Base-by-base conservation (phyloP, 352 stramenopile genomes). In the Phytophthora aleatoria region DNA sequence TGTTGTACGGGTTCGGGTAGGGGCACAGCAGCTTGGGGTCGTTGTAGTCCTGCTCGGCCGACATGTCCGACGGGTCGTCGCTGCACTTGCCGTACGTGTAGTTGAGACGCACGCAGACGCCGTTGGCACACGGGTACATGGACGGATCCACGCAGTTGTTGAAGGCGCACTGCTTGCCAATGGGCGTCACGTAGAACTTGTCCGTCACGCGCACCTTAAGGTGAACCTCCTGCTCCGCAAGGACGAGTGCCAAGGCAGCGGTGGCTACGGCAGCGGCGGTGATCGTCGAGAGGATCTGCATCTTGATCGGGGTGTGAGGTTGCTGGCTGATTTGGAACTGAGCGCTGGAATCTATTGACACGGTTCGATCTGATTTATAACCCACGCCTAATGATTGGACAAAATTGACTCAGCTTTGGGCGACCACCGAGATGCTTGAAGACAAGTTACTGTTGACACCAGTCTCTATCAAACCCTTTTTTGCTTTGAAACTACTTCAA, bases 131-230 rank as follows among this genome's bases (percentile, higher is more conserved):
- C 42, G 79, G 81, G 49, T 90, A 88, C 64, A 86, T 53, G 24
- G 69, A 71, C 11, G 81, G 74, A 44, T 88, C 78, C 39, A 83
- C 71, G 44, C 67, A 77, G 56, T 51, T 76, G 66, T 89, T 78
- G 69, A 83, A 90, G 28, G 77, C 75, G 67, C 81, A 89, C 55
- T 85, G 81, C 15, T 79, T 30, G 59, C 81, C 81, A 41, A 86
- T 63, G 13, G 74, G 67, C 47, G 73, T 84, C 53, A 90, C 69
- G 69, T 83, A 83, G 52, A 90, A 73, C 64, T 86, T 86, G 58
- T 73, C 41, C 28, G 69, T 60, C 56, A 82, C 53, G 50, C 64
- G 67, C 50, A 85, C 26, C 42, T 76, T 69, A 20, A 86, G 57
- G 54, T 77, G 62, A n/a, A 67, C 66, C 36, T 72, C 31, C 33